Conservation (phyloP, 2,329 filamentous ascomycete genomes). For the Acrodontium crateriforme region DNA sequence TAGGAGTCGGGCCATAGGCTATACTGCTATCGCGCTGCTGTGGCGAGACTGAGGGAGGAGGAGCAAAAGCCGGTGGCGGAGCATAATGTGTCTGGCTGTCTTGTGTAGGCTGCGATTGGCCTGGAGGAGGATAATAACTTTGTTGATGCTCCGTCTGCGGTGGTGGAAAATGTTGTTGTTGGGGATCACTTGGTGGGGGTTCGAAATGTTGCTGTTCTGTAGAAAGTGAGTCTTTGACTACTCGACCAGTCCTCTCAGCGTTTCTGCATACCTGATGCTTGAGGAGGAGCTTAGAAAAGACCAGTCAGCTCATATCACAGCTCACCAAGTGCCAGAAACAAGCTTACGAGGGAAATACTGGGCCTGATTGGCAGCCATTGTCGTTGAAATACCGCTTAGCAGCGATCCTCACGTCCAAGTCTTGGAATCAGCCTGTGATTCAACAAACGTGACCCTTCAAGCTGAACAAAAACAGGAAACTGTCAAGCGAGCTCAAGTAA, state of each 20-base stretch:
- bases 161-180: constrained; percentile 16
- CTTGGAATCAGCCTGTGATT: too few relatives aligned
- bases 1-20: constrained; percentile 10
- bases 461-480: too few relatives aligned
- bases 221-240: constrained; percentile 4
- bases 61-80: constrained; percentile 21
- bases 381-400: constrained; percentile 59
- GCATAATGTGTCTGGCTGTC: constrained; percentile 13
- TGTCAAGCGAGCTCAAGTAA: too few relatives aligned
- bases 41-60: constrained; percentile 22
- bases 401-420: too few relatives aligned
- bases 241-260: too few relatives aligned
- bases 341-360: constrained; percentile 21
- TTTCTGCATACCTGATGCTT: not conserved
- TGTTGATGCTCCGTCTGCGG: constrained; percentile 13
- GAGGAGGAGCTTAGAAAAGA: not conserved
- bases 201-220: constrained; percentile 11
- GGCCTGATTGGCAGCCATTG: constrained; percentile 22
- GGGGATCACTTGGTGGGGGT: constrained; percentile 7
- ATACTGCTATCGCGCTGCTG: constrained; percentile 18
- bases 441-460: too few relatives aligned
- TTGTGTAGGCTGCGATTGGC: constrained; percentile 13
- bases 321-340: too few relatives aligned
- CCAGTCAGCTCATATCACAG: too few relatives aligned
- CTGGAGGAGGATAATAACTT: constrained; percentile 13